Conservation (phyloP, 148 eudicot genomes). For the Chenopodium berlandieri region DNA sequence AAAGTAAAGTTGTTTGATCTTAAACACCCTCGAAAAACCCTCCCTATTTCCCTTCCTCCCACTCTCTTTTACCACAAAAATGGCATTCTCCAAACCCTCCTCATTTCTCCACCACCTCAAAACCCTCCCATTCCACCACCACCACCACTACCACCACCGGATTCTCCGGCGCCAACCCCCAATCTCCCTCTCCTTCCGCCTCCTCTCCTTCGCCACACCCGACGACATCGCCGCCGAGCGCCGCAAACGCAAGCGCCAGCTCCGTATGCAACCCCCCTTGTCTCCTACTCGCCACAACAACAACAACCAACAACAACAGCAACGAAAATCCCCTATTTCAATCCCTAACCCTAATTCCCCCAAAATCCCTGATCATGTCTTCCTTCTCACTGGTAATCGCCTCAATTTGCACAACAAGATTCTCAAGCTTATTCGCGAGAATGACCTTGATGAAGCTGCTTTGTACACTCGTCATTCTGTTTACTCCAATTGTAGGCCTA, state of each 20-base stretch:
- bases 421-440: slow-evolving; percentile 67
- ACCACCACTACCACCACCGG: slow-evolving; percentile 33
- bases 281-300: slow-evolving; percentile 42
- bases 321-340: slow-evolving; percentile 16
- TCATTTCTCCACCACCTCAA: too few species aligned
- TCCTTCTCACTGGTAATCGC: slow-evolving; percentile 65
- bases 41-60: too few species aligned
- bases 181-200: slow-evolving; percentile 36
- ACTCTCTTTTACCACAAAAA: too few species aligned
- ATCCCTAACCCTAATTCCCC: slow-evolving; percentile 64
- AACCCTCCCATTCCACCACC: slow-evolving; percentile 42
- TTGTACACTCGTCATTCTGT: slow-evolving; percentile 80
- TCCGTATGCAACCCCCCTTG: slow-evolving; percentile 82
- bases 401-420: slow-evolving; percentile 75
- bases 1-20: too few species aligned
- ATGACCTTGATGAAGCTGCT: slow-evolving; percentile 90
- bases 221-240: slow-evolving; percentile 83
- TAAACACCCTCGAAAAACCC: too few species aligned
- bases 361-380: slow-evolving; percentile 69
- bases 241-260: slow-evolving; percentile 81
- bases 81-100: too few species aligned
- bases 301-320: slow-evolving; percentile 20
- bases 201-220: slow-evolving; percentile 66
- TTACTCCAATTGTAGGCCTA: slow-evolving; percentile 87
- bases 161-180: background rate